Evolutionary conservation across 306 rosid genomes (phyloP), one percentile per base, ranked within the genome.

Genomic region (Alnus glutinosa): DNA sequence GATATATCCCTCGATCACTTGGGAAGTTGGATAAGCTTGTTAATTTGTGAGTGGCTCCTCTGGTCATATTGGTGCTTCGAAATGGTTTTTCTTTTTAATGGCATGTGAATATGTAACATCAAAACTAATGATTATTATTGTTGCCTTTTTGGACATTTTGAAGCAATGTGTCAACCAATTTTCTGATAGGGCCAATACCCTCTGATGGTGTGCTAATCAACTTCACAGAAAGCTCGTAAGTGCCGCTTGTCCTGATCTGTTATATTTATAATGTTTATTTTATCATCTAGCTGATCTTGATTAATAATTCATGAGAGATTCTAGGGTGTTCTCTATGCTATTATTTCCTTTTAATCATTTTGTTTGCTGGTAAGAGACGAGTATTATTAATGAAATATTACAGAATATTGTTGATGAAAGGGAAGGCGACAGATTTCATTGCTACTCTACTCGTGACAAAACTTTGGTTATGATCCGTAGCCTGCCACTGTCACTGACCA

Each of bases 111-210:
- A 13, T 69, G 34, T 7, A 32, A 50, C 14, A 1, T 55, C 48
- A 10, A 50, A 32, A 62, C 75, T 78, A 61, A 72, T 64, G 55
- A 73, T 77, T 54, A 30, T 70, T 32, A 46, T 71, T 81, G 62
- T 79, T 77, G 30, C 77, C 48, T 49, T 81, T 77, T 68, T 80
- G 71, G 79, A 55, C 68, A 42, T 78, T 83, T 55, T 77, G 81
- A 78, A 96, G 99, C 85, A 96, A 96, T 74, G 88, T 90, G 66
- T 96, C 99, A 71, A 84, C 91, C 80, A 96, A 93, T 84, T 96
- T 91, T 93, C 96, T 96, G 85, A 91, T 88, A n/a, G 99, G 99
- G 81, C 81, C 87, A 82, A 91, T 96, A 85, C 99, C 99, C 36
- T 86, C 86, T 68, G 97, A 90, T 76, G 98, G 99, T 50, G 89